These are phyloP conservation scores for Piper betle DNA, from an alignment of 164 flowering plant species.

Conservation along the genomic window DNA sequence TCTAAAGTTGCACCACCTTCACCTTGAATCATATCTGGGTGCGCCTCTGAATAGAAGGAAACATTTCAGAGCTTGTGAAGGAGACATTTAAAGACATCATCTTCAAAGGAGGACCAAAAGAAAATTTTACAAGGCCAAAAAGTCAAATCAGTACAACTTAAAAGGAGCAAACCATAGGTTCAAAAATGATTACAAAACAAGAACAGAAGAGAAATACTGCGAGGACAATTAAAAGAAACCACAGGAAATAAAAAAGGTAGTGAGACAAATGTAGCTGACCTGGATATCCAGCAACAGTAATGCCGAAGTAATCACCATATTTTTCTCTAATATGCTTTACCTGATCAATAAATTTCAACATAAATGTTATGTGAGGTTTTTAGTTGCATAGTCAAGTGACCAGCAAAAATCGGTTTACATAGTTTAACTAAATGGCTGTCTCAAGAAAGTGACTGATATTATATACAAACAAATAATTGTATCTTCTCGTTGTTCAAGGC, in stretches of 20 bases:
- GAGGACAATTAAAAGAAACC: background rate
- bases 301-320: conserved; percentile 94
- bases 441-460: background rate
- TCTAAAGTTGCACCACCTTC: conserved; percentile 55
- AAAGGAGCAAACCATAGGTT: too few species aligned
- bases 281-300: conserved; percentile 98
- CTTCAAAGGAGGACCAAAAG: background rate
- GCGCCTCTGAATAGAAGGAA: conserved; percentile 56
- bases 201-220: background rate
- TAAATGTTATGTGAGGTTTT: too few species aligned
- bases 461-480: too few species aligned
- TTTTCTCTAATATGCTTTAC: conserved; percentile 63
- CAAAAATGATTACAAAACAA: too few species aligned
- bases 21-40: conserved; percentile 67
- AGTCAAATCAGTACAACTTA: too few species aligned
- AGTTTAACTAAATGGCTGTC: background rate
- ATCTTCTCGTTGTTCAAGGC: background rate
- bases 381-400: background rate
- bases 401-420: background rate
- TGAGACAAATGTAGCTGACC: conserved; percentile 22
- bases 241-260: too few species aligned
- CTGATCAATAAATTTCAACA: conserved; percentile 17
- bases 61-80: background rate
- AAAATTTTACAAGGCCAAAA: background rate
- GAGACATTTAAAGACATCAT: background rate